A percentile compares a stretch with the other conserved stretches of the same genome.
phyloP scores from a whole-genome alignment of 139 green algal species.

The Chlorella sp. region DNA sequence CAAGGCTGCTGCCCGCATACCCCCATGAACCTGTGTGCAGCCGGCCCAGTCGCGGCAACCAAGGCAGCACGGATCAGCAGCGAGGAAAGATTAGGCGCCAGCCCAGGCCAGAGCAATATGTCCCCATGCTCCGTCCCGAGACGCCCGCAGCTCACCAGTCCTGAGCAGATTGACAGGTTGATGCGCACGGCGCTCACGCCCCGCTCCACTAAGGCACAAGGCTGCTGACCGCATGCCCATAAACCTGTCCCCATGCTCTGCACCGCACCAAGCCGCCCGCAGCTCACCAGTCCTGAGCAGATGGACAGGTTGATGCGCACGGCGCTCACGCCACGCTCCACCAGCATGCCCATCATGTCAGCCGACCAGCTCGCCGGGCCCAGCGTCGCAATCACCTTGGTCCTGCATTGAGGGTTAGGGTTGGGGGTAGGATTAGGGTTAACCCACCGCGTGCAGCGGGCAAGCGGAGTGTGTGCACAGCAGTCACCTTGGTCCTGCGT shows the following conservation, averaged over 20 bases:
- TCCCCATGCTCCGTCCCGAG: background rate
- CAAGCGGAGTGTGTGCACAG: no score
- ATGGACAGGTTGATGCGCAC: conserved; percentile 16
- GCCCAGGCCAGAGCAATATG: no score
- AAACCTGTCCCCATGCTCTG: background rate
- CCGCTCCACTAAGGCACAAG: no score
- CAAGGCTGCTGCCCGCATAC: no score
- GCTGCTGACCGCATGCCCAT: no score
- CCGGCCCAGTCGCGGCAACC: no score
- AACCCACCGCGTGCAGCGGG: no score
- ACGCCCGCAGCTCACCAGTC: conserved; percentile 7
- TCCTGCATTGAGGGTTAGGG: conserved; percentile 5
- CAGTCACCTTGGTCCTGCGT: conserved; percentile 46
- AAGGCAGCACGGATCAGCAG: no score
- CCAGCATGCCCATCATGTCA: conserved; percentile 39
- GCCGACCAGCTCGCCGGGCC: conserved; percentile 48
- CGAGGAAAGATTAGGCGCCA: no score
- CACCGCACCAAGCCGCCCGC: no score
- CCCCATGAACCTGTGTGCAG: no score
- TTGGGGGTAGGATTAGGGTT: no score
- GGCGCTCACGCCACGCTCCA: conserved; percentile 46
- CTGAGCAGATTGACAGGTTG: conserved; percentile 12
- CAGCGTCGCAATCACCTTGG: conserved; percentile 59
- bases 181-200: conserved; percentile 37
- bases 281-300: conserved; percentile 8